Evolutionary conservation across 2,329 filamentous ascomycete genomes (phyloP).

Genomic region (Orbilia quercus): DNA sequence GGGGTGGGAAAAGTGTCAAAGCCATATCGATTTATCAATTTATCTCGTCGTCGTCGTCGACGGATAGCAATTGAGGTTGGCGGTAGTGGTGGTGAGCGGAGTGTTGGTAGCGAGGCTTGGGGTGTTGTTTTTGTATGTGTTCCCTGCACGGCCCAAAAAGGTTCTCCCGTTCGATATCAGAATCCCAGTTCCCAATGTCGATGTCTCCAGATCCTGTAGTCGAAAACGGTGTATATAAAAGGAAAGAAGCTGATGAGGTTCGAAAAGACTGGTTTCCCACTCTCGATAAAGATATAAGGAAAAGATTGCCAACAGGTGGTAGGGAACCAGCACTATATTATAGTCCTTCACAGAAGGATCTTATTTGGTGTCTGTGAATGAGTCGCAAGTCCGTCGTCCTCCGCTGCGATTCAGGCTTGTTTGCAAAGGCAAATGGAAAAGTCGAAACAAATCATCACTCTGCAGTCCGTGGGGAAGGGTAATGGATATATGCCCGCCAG

Average conservation of each 20-base stretch:
- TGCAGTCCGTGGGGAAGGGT: conserved; percentile 50
- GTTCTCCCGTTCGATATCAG: conserved; percentile 32
- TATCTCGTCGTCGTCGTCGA: conserved; percentile 8
- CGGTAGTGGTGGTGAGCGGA: conserved; percentile 10
- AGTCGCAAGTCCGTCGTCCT: conserved; percentile 19
- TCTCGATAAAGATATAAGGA: conserved; percentile 3
- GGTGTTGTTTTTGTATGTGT: conserved; percentile 30
- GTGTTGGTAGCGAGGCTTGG: neutral
- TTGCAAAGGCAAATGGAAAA: conserved; percentile 56
- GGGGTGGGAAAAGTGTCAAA: conserved; percentile 53
- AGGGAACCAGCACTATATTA: conserved; percentile 47
- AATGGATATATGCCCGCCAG: conserved; percentile 51
- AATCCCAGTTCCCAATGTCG: conserved; percentile 27
- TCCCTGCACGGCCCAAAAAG: conserved; percentile 36
- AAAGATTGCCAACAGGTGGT: conserved; percentile 36
- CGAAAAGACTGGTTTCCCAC: conserved; percentile 23
- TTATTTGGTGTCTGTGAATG: conserved; percentile 40
- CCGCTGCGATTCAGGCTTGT: conserved; percentile 47
- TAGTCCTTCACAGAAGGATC: conserved; percentile 55
- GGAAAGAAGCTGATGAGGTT: conserved; percentile 18
- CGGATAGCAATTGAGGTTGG: conserved; percentile 28
- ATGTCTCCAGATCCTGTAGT: neutral
- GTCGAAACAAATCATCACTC: conserved; percentile 55
- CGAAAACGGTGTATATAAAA: conserved; percentile 5
- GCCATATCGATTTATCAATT: conserved; percentile 25